A percentile compares a stretch with the other conserved stretches of the same genome.
Evolutionary conservation across 441 rosid species (phyloP).

Genomic region (Bruguiera hainesii): DNA sequence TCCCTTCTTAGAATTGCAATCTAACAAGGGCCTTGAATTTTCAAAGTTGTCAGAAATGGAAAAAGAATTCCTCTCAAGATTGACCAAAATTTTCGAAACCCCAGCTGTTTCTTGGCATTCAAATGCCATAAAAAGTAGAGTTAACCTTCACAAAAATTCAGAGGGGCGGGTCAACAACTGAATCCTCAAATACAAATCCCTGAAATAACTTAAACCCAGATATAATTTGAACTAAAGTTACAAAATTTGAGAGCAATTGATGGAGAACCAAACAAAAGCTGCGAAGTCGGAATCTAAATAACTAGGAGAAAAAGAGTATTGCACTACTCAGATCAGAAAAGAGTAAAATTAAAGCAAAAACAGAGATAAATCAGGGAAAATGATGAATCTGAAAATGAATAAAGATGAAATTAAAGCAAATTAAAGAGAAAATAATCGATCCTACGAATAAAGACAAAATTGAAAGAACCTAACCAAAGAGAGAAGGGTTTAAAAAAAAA

Average conservation of each 20-base stretch:
- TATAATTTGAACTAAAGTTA: neutral
- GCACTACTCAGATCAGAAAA: neutral
- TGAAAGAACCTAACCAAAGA: neutral
- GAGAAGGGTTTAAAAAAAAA: neutral
- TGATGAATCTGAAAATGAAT: neutral
- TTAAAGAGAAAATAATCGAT: neutral
- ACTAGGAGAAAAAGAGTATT: neutral
- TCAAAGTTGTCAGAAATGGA: slow-evolving; percentile 25
- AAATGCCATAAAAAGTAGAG: slow-evolving; percentile 58
- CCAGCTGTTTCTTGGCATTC: slow-evolving; percentile 49
- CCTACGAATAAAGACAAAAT: neutral
- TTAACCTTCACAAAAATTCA: slow-evolving; percentile 15
- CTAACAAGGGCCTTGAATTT: slow-evolving; percentile 22
- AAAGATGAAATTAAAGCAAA: neutral
- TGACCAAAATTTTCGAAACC: slow-evolving; percentile 21
- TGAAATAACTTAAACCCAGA: slow-evolving; percentile 6
- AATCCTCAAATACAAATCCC: slow-evolving; percentile 7
- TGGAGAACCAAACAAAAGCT: neutral
- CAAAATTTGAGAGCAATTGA: neutral
- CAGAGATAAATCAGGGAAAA: neutral
- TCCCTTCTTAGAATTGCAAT: slow-evolving; percentile 34
- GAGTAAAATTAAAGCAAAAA: neutral
- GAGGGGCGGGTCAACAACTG: neutral
- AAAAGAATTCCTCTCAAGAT: slow-evolving; percentile 22
- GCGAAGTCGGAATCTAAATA: neutral